Evolutionary conservation across 108 stramenopile species (phyloP), one percentile per base, ranked within the genome.

Genomic region (Nitzschia inconspicua): DNA sequence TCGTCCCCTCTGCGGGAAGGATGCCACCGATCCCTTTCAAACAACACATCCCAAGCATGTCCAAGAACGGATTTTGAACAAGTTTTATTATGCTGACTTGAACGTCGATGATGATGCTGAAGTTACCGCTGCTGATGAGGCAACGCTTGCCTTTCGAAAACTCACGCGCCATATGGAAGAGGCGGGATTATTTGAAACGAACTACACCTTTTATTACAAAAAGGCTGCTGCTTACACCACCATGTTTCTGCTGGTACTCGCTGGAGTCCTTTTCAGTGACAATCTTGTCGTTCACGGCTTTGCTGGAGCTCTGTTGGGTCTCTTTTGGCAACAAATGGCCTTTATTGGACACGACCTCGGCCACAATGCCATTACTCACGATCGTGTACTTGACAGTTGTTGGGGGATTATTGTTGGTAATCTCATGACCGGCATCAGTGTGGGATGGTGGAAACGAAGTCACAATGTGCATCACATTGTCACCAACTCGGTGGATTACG

Each of bases 381-480:
- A 79, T 37, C 74, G 84, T 37, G 47, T 74, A 42, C 72, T 56
- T 14, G 84, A 93, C 22, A 73, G 75, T 35, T 41, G 59, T 13
- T 28, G 80, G 7, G 84, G 83, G 9, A 69, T 78, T 25, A 73
- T 78, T 8, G 26, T 83, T 0, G 82, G 71, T 0, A 75, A 70
- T 18, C 63, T 82, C 47, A 70, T 80, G 50, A 79, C 76, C 31
- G 95, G 95, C 0, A 91, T 96, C 46, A 76, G 78, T 3, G 72
- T 92, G 0, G 76, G 82, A 22, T 96, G 95, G 95, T 96, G 95
- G 95, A 96, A 95, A 65, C 85, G 78, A 60, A 84, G 78, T 6
- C 95, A 96, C 68, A 93, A 96, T 61, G 82, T 88, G 16, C 95
- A 96, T 66, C 95, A 96, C 58, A 79, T 88, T 36, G 89, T 87